These are phyloP conservation scores for Podospora comata DNA, from an alignment of 495 filamentous ascomycete species.

Conservation along the genomic window DNA sequence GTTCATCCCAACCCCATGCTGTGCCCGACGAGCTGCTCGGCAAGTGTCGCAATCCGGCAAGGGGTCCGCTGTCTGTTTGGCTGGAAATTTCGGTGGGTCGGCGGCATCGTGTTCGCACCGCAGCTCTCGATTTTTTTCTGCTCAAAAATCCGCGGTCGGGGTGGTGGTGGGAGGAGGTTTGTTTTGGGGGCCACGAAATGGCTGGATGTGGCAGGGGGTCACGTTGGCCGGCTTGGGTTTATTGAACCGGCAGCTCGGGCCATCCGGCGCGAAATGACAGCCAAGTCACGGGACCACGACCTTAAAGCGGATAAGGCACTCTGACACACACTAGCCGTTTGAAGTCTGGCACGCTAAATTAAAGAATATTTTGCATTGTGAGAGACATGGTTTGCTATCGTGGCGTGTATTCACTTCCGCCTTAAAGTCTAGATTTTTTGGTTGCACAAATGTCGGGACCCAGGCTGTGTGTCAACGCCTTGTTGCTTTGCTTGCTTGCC, in stretches of 20 bases:
- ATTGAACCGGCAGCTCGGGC: neutral
- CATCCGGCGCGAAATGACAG: neutral
- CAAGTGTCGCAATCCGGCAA: neutral
- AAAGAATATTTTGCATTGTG: neutral
- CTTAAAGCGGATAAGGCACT: neutral
- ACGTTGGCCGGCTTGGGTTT: neutral
- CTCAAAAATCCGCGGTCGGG: neutral
- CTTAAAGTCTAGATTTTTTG: too few species aligned
- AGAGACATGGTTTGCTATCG: too few species aligned
- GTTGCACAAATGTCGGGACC: too few species aligned
- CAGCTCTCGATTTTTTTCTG: neutral
- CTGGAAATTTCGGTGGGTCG: neutral
- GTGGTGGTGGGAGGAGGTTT: slow-evolving; percentile 2
- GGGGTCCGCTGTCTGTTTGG: neutral
- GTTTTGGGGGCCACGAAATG: neutral
- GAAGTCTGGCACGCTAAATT: neutral
- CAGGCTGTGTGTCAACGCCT: too few species aligned
- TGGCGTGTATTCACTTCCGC: too few species aligned
- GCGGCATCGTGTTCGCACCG: too few species aligned
- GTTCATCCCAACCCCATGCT: slow-evolving; percentile 1
- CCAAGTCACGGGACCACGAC: neutral
- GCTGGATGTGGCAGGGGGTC: slow-evolving; percentile 1
- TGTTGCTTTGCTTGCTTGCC: too few species aligned
- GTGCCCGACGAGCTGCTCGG: neutral
- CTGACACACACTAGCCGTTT: neutral